Percentiles rank a stretch among this genome's conserved stretches.
phyloP scores from a whole-genome alignment of 441 rosid species.

The Lepidium campestre region DNA sequence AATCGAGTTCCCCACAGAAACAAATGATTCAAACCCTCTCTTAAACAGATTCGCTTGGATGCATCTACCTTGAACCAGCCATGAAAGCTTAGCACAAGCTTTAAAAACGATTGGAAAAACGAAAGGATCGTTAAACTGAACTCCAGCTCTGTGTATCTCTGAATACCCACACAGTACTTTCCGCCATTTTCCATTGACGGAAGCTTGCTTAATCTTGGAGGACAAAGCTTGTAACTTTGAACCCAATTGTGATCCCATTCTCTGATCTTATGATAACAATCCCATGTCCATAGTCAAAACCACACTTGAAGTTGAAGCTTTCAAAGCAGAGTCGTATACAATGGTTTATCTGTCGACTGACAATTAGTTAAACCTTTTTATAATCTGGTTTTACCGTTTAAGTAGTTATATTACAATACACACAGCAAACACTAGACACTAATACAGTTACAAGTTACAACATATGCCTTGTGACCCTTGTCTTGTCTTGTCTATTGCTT shows the following conservation, averaged over 20 bases:
- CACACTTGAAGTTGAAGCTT: slow-evolving; percentile 1
- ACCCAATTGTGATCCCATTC: slow-evolving; percentile 15
- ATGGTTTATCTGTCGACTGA: neutral
- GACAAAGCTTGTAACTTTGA: slow-evolving; percentile 32
- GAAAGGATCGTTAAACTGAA: slow-evolving; percentile 36
- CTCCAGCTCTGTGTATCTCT: slow-evolving; percentile 37
- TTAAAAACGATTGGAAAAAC: slow-evolving; percentile 49
- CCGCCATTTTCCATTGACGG: slow-evolving; percentile 45
- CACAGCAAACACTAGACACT: neutral
- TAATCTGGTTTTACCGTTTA: neutral
- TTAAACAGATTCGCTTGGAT: slow-evolving; percentile 49
- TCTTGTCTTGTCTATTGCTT: slow-evolving; percentile 3
- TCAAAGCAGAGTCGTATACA: neutral
- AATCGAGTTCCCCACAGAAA: slow-evolving; percentile 52
- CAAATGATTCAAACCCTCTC: slow-evolving; percentile 44
- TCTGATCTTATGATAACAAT: neutral
- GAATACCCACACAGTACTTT: slow-evolving; percentile 38
- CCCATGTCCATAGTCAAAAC: neutral
- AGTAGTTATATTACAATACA: neutral
- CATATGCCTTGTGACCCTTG: neutral
- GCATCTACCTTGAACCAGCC: slow-evolving; percentile 31
- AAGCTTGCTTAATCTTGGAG: slow-evolving; percentile 41
- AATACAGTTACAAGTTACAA: slow-evolving; percentile 3
- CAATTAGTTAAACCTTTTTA: neutral
- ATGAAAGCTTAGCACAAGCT: slow-evolving; percentile 48